Evolutionary conservation across 2,329 filamentous ascomycete species (phyloP).

Genomic region (Cladosporium velox): DNA sequence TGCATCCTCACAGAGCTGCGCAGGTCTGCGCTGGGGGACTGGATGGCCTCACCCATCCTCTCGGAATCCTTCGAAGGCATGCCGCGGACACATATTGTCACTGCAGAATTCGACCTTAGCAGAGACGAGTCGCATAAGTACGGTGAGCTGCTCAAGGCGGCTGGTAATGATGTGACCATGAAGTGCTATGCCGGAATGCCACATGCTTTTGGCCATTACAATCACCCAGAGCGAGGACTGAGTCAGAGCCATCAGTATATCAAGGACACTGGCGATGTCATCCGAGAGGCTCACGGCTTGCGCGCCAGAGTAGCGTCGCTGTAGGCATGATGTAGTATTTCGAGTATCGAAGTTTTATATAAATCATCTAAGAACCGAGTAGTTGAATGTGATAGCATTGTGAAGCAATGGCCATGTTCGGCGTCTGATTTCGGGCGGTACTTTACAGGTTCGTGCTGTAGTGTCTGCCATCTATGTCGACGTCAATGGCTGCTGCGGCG

Average conservation of each 20-base stretch:
- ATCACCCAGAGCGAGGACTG: neutral
- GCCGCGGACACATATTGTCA: neutral
- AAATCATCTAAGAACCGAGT: neutral
- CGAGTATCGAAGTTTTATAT: neutral
- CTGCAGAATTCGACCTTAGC: neutral
- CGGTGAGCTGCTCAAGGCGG: neutral
- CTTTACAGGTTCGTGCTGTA: neutral
- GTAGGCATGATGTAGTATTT: neutral
- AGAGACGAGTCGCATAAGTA: neutral
- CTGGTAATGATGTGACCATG: neutral
- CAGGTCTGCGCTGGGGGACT: neutral
- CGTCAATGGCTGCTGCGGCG: neutral
- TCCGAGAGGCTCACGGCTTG: neutral
- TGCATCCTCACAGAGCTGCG: neutral
- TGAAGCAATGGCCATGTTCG: neutral
- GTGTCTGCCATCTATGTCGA: neutral
- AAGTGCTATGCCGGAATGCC: neutral
- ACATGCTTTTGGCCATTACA: neutral
- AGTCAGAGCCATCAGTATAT: neutral
- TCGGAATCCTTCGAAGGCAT: neutral
- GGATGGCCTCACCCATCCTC: neutral
- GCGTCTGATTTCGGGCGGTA: neutral
- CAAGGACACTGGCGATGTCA: neutral
- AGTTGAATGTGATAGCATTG: neutral
- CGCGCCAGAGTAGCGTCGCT: neutral